These are phyloP conservation scores for Cercophora newfieldiana DNA, from an alignment of 495 filamentous ascomycete species.

Conservation along the genomic window DNA sequence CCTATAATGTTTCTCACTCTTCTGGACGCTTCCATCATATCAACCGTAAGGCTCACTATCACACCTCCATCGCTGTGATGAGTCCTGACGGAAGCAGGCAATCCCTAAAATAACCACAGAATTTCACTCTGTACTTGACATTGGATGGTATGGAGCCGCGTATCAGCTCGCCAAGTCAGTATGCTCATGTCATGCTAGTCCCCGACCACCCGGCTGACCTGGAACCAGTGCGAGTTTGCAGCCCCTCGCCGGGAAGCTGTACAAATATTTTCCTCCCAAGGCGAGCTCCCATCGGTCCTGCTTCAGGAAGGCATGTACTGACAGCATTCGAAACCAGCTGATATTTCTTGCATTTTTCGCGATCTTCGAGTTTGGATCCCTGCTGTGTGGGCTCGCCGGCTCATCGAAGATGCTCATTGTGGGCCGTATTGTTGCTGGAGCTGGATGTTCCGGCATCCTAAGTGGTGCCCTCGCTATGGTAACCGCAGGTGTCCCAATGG, in stretches of 20 bases:
- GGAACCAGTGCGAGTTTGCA: slow-evolving; percentile 37
- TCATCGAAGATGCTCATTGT: slow-evolving; percentile 54
- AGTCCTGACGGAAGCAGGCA: slow-evolving; percentile 1
- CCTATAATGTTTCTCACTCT: slow-evolving; percentile 6
- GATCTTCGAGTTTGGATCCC: slow-evolving; percentile 55
- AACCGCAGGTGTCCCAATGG: slow-evolving; percentile 43
- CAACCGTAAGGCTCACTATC: neutral
- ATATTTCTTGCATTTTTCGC: slow-evolving; percentile 47
- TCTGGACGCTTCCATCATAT: slow-evolving; percentile 10
- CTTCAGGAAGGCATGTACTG: neutral
- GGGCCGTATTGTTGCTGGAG: slow-evolving; percentile 55
- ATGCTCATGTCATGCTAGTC: neutral
- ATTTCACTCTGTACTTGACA: slow-evolving; percentile 45
- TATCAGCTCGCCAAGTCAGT: slow-evolving; percentile 30
- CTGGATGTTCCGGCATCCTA: slow-evolving; percentile 49
- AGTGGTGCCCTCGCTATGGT: slow-evolving; percentile 58
- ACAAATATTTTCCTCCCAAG: slow-evolving; percentile 39
- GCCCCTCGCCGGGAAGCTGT: slow-evolving; percentile 48
- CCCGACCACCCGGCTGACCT: neutral
- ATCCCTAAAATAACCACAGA: slow-evolving; percentile 23
- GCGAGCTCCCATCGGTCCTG: slow-evolving; percentile 3
- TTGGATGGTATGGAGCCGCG: slow-evolving; percentile 54
- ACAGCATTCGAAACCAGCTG: slow-evolving; percentile 29
- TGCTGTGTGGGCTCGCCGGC: slow-evolving; percentile 53
- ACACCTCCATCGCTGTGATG: neutral